Evolutionary conservation across 768 basidiomycete species (phyloP).

Genomic region (Phlebiopsis gigantea): DNA sequence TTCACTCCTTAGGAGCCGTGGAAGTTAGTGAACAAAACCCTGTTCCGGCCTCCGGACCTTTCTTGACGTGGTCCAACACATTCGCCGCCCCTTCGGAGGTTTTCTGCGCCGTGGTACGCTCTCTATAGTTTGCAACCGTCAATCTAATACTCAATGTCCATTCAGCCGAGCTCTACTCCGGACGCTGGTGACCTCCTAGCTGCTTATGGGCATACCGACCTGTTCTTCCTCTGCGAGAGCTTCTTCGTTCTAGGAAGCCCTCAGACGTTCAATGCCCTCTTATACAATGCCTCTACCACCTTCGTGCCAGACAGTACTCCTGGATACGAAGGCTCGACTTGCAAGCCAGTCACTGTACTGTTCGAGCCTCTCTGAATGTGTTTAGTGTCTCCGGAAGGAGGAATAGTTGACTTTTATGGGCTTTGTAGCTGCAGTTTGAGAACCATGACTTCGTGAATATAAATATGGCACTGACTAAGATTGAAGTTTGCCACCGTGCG

Average conservation of each 20-base stretch:
- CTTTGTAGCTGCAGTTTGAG: too few relatives aligned
- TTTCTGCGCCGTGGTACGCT: neutral
- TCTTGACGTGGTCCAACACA: slow-evolving; percentile 1
- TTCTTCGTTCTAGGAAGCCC: neutral
- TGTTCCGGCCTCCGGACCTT: neutral
- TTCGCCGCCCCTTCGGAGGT: neutral
- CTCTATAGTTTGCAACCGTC: neutral
- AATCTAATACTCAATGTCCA: neutral
- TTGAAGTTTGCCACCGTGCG: too few relatives aligned
- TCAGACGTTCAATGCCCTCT: neutral
- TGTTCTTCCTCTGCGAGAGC: slow-evolving; percentile 9
- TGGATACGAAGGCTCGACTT: slow-evolving; percentile 6
- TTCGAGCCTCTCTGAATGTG: too few relatives aligned
- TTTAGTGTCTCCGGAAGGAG: too few relatives aligned
- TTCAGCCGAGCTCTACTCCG: neutral
- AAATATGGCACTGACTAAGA: too few relatives aligned
- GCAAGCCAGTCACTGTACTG: slow-evolving; percentile 3
- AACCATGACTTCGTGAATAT: too few relatives aligned
- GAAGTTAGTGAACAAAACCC: neutral
- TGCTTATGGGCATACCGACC: slow-evolving; percentile 7
- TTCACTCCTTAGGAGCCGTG: slow-evolving; percentile 3
- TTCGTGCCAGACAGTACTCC: neutral
- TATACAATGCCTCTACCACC: slow-evolving; percentile 9
- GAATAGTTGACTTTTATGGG: too few relatives aligned
- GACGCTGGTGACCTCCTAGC: slow-evolving; percentile 1